Evolutionary conservation across 2,329 filamentous ascomycete genomes (phyloP).

Genomic region (Cladophialophora chaetospira): DNA sequence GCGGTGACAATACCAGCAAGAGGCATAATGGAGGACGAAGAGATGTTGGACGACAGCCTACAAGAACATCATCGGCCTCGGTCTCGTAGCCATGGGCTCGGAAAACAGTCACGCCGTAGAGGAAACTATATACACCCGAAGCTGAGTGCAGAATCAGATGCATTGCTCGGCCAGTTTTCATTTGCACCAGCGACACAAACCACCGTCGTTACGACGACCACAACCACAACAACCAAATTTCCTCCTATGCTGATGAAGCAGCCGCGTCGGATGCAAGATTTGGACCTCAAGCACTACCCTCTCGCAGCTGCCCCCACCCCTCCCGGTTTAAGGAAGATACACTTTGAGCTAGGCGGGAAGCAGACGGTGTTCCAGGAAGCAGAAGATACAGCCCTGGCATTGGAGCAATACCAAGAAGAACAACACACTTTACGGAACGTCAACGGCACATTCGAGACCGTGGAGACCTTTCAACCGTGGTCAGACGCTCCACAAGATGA

Average conservation of each 20-base stretch:
- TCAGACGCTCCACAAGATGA: constrained; percentile 5
- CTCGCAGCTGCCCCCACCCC: constrained; percentile 82
- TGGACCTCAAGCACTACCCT: constrained; percentile 89
- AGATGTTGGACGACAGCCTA: constrained; percentile 20
- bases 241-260: constrained; percentile 80
- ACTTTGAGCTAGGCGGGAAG: constrained; percentile 67
- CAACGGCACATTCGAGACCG: constrained; percentile 28
- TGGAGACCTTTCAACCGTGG: constrained; percentile 23
- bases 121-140: constrained; percentile 25
- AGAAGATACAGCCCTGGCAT: constrained; percentile 56
- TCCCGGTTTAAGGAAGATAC: constrained; percentile 72
- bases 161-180: constrained; percentile 60
- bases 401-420: constrained; percentile 41
- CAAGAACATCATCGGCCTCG: constrained; percentile 34
- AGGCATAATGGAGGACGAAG: constrained; percentile 21
- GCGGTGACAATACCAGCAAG: constrained; percentile 4
- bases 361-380: constrained; percentile 65
- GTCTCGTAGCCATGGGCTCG: background rate
- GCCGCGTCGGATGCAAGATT: constrained; percentile 67
- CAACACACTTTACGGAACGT: constrained; percentile 24
- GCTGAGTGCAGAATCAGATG: constrained; percentile 34
- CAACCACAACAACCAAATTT: constrained; percentile 78
- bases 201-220: constrained; percentile 82
- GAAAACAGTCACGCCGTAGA: constrained; percentile 19
- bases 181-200: constrained; percentile 66